Evolutionary conservation across 2,329 filamentous ascomycete genomes (phyloP).

Genomic region (Blumeria hordei): DNA sequence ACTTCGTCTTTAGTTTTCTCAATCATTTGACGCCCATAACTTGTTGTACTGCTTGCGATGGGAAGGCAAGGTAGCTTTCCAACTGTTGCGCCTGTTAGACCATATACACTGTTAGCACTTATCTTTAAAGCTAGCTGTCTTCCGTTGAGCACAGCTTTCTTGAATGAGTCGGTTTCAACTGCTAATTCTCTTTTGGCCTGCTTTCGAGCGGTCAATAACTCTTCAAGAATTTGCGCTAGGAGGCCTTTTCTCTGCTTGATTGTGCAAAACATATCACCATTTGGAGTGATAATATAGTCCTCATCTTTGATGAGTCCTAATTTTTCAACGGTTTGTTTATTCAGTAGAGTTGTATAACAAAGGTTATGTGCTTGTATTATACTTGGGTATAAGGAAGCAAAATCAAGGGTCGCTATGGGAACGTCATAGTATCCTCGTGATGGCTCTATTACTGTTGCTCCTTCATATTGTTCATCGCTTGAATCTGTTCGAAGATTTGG

Average conservation of each 20-base stretch:
- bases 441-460: slow-evolving; percentile 93
- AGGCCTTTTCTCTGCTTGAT: slow-evolving; percentile 73
- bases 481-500: slow-evolving; percentile 54
- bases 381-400: slow-evolving; percentile 91
- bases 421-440: slow-evolving; percentile 83
- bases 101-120: slow-evolving; percentile 94
- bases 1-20: slow-evolving; percentile 95
- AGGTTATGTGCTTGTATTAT: slow-evolving; percentile 98
- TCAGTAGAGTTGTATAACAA: slow-evolving; percentile 85
- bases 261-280: slow-evolving; percentile 82
- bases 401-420: slow-evolving; percentile 91
- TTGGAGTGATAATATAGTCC: slow-evolving; percentile 91
- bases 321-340: slow-evolving; percentile 52
- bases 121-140: slow-evolving; percentile 88
- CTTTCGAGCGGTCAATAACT: slow-evolving; percentile 77
- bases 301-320: slow-evolving; percentile 62
- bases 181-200: slow-evolving; percentile 79
- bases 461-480: slow-evolving; percentile 79
- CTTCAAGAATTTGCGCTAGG: slow-evolving; percentile 84
- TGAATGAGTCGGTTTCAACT: slow-evolving; percentile 81
- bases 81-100: slow-evolving; percentile 83
- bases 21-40: slow-evolving; percentile 96
- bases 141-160: slow-evolving; percentile 92
- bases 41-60: slow-evolving; percentile 91
- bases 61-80: slow-evolving; percentile 87